These are phyloP conservation scores for Drechslera avenae DNA, from an alignment of 2,329 filamentous ascomycete genomes.

Conservation along the genomic window DNA sequence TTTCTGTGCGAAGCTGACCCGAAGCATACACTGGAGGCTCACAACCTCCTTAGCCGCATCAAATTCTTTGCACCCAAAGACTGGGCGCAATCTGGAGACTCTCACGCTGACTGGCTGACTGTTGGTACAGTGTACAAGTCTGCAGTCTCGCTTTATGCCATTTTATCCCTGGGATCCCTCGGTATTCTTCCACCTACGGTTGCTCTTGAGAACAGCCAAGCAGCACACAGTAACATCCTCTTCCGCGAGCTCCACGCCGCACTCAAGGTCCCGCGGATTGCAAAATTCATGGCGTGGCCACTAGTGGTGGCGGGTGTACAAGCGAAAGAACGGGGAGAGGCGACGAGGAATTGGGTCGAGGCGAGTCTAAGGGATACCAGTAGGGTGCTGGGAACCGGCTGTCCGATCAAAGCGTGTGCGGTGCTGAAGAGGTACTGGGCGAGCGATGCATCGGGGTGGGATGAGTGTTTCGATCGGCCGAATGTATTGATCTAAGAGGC, in stretches of 20 bases:
- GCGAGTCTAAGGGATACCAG: constrained; percentile 22
- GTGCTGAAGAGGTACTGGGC: constrained; percentile 35
- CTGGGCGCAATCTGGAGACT: no score
- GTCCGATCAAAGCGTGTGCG: constrained; percentile 28
- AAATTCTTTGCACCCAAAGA: no score
- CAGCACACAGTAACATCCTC: constrained; percentile 20
- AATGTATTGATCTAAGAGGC: constrained; percentile 31
- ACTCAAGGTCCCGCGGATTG: constrained; percentile 12
- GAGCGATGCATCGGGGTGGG: constrained; percentile 29
- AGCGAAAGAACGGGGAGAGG: constrained; percentile 24
- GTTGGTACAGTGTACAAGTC: constrained; percentile 34
- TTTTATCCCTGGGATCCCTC: constrained; percentile 33
- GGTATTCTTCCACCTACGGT: constrained; percentile 23
- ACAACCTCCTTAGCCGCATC: no score
- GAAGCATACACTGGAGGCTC: no score
- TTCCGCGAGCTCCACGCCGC: constrained; percentile 11
- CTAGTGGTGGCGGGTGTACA: constrained; percentile 36
- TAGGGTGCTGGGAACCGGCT: constrained; percentile 24
- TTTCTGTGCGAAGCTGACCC: no score
- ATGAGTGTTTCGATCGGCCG: constrained; percentile 36
- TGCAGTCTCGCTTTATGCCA: constrained; percentile 35
- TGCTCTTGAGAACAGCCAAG: constrained; percentile 23
- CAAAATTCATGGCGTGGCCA: constrained; percentile 31
- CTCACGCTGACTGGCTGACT: constrained; percentile 28
- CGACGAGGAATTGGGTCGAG: constrained; percentile 28